A percentile compares a stretch with the other conserved stretches of the same genome.
Evolutionary conservation across 2,329 filamentous ascomycete genomes (phyloP).

Genomic region (Waltergamsia citrina): DNA sequence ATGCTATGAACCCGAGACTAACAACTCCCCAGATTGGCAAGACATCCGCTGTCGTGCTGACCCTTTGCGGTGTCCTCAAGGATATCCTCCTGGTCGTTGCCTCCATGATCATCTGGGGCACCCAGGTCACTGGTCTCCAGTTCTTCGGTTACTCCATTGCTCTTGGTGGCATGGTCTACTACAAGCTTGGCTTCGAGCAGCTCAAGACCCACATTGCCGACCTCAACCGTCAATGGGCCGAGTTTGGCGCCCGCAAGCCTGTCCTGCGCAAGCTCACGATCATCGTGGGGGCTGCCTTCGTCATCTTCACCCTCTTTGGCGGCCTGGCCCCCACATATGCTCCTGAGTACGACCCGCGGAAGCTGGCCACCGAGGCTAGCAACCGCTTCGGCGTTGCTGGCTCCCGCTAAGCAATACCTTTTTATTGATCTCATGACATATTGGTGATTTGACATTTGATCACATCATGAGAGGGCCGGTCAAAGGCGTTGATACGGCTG

Average conservation of each 20-base stretch:
- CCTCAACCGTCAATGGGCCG: constrained; percentile 70
- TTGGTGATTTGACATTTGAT: background rate
- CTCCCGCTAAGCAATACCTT: constrained; percentile 1
- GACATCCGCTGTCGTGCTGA: constrained; percentile 78
- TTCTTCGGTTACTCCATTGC: constrained; percentile 79
- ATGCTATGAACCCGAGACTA: constrained; percentile 10
- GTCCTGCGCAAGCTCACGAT: constrained; percentile 69
- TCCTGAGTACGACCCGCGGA: constrained; percentile 41
- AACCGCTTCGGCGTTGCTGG: constrained; percentile 34
- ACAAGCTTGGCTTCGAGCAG: constrained; percentile 77
- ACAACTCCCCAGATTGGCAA: constrained; percentile 62
- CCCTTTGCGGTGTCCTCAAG: constrained; percentile 80
- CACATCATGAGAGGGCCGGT: background rate
- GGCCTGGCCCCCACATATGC: constrained; percentile 54
- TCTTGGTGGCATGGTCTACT: constrained; percentile 67
- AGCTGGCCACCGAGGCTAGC: constrained; percentile 37
- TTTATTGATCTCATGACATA: background rate
- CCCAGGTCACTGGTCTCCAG: constrained; percentile 64
- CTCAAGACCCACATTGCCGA: constrained; percentile 71
- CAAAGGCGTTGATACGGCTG: constrained; percentile 15
- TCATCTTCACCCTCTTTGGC: constrained; percentile 62
- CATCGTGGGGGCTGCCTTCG: constrained; percentile 51
- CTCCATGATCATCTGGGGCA: constrained; percentile 75
- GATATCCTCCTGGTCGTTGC: constrained; percentile 74
- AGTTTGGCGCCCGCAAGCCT: constrained; percentile 72